These are phyloP conservation scores for Termitomyces sp. DNA, from an alignment of 768 basidiomycete species.

Conservation along the genomic window DNA sequence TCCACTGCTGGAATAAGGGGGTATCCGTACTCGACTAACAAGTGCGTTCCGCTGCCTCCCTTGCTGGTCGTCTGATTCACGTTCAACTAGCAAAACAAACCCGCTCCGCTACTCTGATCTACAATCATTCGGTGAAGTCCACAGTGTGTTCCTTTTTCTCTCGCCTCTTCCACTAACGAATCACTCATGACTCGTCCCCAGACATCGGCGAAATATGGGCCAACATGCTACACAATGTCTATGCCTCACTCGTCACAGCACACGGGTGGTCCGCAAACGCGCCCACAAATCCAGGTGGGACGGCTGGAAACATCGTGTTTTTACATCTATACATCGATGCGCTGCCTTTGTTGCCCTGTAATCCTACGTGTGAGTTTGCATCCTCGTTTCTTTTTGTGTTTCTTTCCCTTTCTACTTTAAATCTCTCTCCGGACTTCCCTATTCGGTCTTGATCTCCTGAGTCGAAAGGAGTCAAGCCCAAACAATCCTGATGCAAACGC, in stretches of 20 bases:
- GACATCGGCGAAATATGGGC: constrained; percentile 51
- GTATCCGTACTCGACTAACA: constrained; percentile 50
- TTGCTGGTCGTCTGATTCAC: background rate
- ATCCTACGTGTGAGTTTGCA: constrained; percentile 35
- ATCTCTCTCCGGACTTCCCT: too few relatives aligned
- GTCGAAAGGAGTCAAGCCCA: too few relatives aligned
- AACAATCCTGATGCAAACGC: too few relatives aligned
- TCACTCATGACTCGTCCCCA: background rate
- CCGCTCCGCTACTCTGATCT: constrained; percentile 38
- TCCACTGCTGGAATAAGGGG: constrained; percentile 45
- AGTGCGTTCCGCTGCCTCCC: constrained; percentile 20
- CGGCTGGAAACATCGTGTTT: constrained; percentile 40
- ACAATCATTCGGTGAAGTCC: constrained; percentile 34
- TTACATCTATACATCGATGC: constrained; percentile 43
- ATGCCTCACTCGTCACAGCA: constrained; percentile 27
- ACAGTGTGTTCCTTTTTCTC: constrained; percentile 24
- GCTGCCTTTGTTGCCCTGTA: constrained; percentile 38
- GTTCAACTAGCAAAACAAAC: constrained; percentile 27
- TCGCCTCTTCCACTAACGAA: background rate
- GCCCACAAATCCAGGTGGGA: constrained; percentile 28
- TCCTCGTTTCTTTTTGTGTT: too few relatives aligned
- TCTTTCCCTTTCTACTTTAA: background rate
- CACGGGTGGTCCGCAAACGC: constrained; percentile 30
- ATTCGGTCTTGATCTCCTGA: too few relatives aligned
- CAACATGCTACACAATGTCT: constrained; percentile 35